Evolutionary conservation across 495 filamentous ascomycete species (phyloP).

Genomic region (Friedmanniomyces simplex): DNA sequence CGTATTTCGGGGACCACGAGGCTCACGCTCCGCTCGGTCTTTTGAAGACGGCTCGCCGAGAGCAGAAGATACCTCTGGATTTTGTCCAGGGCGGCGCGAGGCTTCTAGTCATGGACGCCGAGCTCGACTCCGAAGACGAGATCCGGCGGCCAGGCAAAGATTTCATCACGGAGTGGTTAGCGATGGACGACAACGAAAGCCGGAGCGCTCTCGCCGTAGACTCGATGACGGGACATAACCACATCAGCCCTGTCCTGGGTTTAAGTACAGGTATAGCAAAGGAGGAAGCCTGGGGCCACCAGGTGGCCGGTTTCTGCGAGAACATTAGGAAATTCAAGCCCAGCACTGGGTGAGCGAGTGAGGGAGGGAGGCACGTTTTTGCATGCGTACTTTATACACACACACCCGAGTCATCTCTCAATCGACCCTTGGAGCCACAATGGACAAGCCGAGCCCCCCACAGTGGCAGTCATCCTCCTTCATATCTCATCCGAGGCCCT

Average conservation of each 20-base stretch:
- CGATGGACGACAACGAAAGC: slow-evolving; percentile 1
- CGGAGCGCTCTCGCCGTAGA: slow-evolving; percentile 24
- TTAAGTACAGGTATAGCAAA: slow-evolving; percentile 32
- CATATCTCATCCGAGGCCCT: too few species aligned
- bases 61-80: slow-evolving; percentile 15
- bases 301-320: slow-evolving; percentile 9
- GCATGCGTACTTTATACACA: too few species aligned
- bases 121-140: slow-evolving; percentile 33
- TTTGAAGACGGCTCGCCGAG: slow-evolving; percentile 22
- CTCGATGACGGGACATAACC: slow-evolving; percentile 35
- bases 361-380: too few species aligned
- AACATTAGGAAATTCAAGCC: slow-evolving; percentile 10
- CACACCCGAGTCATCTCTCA: too few species aligned
- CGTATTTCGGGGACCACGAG: slow-evolving; percentile 23
- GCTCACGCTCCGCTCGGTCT: slow-evolving; percentile 27
- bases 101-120: slow-evolving; percentile 29
- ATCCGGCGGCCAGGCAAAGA: slow-evolving; percentile 26
- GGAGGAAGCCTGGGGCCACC: slow-evolving; percentile 35
- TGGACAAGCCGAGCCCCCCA: too few species aligned
- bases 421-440: too few species aligned
- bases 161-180: slow-evolving; percentile 29
- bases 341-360: too few species aligned
- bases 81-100: slow-evolving; percentile 22
- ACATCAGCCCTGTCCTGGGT: slow-evolving; percentile 30
- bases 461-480: too few species aligned